Percentiles rank a stretch among this genome's conserved stretches.
These are phyloP conservation scores for Zygotorulaspora mrakii DNA, from an alignment of 1,139 yeast species.

Conservation along the genomic window DNA sequence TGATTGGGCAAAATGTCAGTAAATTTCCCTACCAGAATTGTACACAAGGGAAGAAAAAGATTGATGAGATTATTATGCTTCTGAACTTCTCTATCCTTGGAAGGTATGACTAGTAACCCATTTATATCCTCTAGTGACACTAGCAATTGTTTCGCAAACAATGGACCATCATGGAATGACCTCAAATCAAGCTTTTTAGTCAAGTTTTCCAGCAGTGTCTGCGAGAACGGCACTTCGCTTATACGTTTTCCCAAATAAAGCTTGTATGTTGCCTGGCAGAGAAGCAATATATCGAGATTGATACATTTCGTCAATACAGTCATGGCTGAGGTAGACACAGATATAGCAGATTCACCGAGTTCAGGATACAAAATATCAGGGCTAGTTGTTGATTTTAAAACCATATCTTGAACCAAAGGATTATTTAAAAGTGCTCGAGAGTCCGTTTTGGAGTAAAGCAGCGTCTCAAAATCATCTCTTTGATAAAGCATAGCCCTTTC, in stretches of 20 bases:
- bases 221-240: slow-evolving; percentile 41
- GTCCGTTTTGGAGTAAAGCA: slow-evolving; percentile 44
- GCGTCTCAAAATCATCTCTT: slow-evolving; percentile 37
- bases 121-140: slow-evolving; percentile 45
- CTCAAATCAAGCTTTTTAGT: slow-evolving; percentile 41
- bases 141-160: slow-evolving; percentile 43
- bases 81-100: slow-evolving; percentile 20
- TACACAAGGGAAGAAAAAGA: slow-evolving; percentile 30
- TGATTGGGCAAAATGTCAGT: slow-evolving; percentile 46
- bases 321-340: slow-evolving; percentile 40
- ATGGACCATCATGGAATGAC: slow-evolving; percentile 41
- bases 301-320: slow-evolving; percentile 47
- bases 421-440: slow-evolving; percentile 42
- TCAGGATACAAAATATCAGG: slow-evolving; percentile 36
- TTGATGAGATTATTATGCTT: slow-evolving; percentile 32
- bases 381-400: slow-evolving; percentile 41
- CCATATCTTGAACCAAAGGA: slow-evolving; percentile 38
- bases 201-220: slow-evolving; percentile 44
- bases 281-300: slow-evolving; percentile 52
- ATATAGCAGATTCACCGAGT: slow-evolving; percentile 29
- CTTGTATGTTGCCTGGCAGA: slow-evolving; percentile 51
- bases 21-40: slow-evolving; percentile 37
- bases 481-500: slow-evolving; percentile 30
- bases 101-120: slow-evolving; percentile 39
- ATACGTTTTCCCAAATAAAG: slow-evolving; percentile 39